phyloP scores from a whole-genome alignment of 1,284 basidiomycete genomes.

The Golubevia pallescens region DNA sequence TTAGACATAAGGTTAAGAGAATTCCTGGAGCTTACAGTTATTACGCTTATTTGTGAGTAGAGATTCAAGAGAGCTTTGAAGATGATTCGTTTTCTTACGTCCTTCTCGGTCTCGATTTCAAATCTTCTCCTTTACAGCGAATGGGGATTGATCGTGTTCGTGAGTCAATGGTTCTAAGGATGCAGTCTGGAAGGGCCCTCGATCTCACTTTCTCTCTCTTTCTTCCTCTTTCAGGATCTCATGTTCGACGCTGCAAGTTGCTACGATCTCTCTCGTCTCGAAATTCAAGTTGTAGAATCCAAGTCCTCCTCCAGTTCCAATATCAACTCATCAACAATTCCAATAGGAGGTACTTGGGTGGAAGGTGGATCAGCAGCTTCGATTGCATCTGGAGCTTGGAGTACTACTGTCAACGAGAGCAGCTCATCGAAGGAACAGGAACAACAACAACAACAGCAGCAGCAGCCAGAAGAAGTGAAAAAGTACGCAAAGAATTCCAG shows the following conservation, averaged over 20 bases:
- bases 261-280: constrained; percentile 41
- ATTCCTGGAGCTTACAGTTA: constrained; percentile 51
- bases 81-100: too few relatives aligned
- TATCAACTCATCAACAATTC: not conserved
- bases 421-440: too few relatives aligned
- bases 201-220: not conserved
- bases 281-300: constrained; percentile 42
- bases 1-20: constrained; percentile 42
- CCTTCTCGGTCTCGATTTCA: too few relatives aligned
- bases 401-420: constrained; percentile 15
- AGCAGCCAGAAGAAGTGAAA: too few relatives aligned
- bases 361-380: constrained; percentile 31
- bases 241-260: constrained; percentile 47
- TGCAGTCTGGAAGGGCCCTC: too few relatives aligned
- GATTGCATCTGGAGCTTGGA: constrained; percentile 40
- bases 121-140: too few relatives aligned
- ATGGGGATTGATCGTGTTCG: constrained; percentile 53
- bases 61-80: too few relatives aligned
- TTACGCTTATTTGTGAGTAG: constrained; percentile 56
- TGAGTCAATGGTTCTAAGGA: too few relatives aligned
- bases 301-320: not conserved
- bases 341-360: constrained; percentile 30
- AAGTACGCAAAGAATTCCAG: too few relatives aligned
- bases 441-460: too few relatives aligned
- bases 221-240: constrained; percentile 27